A percentile compares a stretch with the other conserved stretches of the same genome.
Conservation (phyloP, 768 basidiomycete genomes). For the Auricularia auricula-judae region DNA sequence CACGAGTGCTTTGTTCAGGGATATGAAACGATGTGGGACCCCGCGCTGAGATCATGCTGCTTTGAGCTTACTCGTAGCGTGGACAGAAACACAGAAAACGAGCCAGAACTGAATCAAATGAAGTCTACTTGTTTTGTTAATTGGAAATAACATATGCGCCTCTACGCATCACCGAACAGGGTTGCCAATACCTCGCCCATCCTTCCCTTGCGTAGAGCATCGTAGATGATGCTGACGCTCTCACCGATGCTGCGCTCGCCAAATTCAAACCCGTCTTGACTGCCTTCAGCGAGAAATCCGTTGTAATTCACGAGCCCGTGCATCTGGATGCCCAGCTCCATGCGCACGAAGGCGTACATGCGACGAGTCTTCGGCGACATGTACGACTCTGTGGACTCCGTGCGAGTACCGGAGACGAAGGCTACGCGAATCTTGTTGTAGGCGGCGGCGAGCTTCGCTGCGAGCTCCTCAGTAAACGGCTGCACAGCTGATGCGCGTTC, state of each 20-base stretch:
- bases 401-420: conserved; percentile 50
- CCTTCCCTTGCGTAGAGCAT: not conserved
- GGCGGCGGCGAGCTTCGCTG: not conserved
- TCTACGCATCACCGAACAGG: not conserved
- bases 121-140: not conserved
- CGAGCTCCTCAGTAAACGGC: not conserved
- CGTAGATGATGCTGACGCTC: not conserved
- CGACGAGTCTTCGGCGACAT: conserved; percentile 33
- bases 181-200: not conserved
- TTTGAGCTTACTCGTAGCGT: too few species aligned
- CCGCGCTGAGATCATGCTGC: too few species aligned
- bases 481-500: not conserved
- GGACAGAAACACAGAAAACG: too few species aligned
- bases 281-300: conserved; percentile 7
- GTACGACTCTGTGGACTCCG: conserved; percentile 45
- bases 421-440: conserved; percentile 31
- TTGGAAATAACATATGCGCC: not conserved
- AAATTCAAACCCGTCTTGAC: not conserved
- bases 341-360: conserved; percentile 68
- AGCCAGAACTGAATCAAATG: too few species aligned
- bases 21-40: too few species aligned
- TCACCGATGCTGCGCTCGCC: not conserved
- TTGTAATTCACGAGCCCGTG: conserved; percentile 62
- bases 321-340: conserved; percentile 66
- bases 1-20: too few species aligned